phyloP scores from a whole-genome alignment of 345 rosid genomes.

The Chamaenerion angustifolium region DNA sequence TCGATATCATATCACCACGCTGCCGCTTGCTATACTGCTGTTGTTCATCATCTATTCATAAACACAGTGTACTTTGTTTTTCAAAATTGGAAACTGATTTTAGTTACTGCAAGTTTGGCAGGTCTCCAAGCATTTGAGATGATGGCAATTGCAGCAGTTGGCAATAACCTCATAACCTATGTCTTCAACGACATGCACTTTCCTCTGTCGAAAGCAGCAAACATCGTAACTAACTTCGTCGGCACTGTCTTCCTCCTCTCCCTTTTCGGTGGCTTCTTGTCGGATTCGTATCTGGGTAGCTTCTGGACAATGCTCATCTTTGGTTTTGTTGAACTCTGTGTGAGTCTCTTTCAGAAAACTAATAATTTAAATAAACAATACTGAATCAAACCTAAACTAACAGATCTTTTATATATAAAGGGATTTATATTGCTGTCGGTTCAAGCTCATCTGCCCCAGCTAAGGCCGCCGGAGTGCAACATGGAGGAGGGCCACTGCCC shows the following conservation, averaged over 20 bases:
- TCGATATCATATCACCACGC: too few relatives aligned
- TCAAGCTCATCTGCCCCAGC: conserved; percentile 88
- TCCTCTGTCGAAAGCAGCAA: conserved; percentile 67
- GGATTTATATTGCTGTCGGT: conserved; percentile 89
- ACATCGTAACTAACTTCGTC: conserved; percentile 85
- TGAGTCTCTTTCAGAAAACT: conserved; percentile 22
- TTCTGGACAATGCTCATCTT: conserved; percentile 96
- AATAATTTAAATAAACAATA: too few relatives aligned
- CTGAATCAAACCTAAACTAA: too few relatives aligned
- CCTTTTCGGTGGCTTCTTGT: conserved; percentile 84
- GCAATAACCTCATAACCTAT: conserved; percentile 98
- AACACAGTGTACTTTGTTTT: too few relatives aligned
- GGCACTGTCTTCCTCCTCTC: conserved; percentile 79
- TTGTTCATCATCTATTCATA: too few relatives aligned
- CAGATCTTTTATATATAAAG: too few relatives aligned
- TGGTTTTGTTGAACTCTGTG: conserved; percentile 87
- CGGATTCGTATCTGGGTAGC: conserved; percentile 83
- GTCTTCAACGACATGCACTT: conserved; percentile 94
- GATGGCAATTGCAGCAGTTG: conserved; percentile 95
- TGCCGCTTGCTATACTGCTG: too few relatives aligned
- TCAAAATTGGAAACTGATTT: too few relatives aligned
- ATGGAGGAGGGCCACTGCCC: conserved; percentile 33
- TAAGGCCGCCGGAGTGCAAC: conserved; percentile 79
- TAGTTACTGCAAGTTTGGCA: too few relatives aligned
- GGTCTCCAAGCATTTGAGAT: conserved; percentile 94